Conservation (phyloP, 371 early-diverging fungal species). For the Nematocida homosporus region DNA sequence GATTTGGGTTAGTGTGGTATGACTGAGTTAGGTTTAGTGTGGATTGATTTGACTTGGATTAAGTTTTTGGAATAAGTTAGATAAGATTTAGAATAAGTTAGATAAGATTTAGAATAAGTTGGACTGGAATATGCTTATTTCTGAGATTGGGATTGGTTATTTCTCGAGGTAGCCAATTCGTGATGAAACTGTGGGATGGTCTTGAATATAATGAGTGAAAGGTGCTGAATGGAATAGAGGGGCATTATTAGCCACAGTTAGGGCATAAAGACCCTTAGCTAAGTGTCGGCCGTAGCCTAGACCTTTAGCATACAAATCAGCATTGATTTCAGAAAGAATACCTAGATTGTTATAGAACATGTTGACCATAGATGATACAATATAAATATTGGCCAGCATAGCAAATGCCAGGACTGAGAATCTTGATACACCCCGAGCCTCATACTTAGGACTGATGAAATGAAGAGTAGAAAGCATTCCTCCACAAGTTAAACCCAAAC, state of each 20-base stretch:
- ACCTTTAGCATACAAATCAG: constrained; percentile 66
- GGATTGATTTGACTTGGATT: too few relatives aligned
- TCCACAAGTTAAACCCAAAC: constrained; percentile 57
- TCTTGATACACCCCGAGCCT: constrained; percentile 47
- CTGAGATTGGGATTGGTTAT: too few relatives aligned
- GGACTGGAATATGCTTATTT: too few relatives aligned
- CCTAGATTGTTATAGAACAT: constrained; percentile 64
- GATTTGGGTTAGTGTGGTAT: too few relatives aligned
- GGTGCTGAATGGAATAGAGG: constrained; percentile 60
- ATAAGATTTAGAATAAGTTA: too few relatives aligned
- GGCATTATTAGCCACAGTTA: constrained; percentile 53
- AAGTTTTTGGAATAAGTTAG: too few relatives aligned
- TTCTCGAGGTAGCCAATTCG: constrained; percentile 66
- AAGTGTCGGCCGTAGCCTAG: constrained; percentile 59
- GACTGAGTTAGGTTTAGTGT: too few relatives aligned
- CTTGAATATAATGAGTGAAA: constrained; percentile 63
- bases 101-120: too few relatives aligned
- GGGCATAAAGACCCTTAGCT: constrained; percentile 61
- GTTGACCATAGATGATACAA: constrained; percentile 57
- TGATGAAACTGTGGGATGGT: constrained; percentile 65
- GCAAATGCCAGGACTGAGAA: constrained; percentile 60
- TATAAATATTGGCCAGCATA: constrained; percentile 58
- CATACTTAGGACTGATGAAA: constrained; percentile 47
- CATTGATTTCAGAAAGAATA: constrained; percentile 65
- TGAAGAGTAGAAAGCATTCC: constrained; percentile 54